Conservation (phyloP, 2,329 filamentous ascomycete genomes). For the Colletotrichum chlorophyti region DNA sequence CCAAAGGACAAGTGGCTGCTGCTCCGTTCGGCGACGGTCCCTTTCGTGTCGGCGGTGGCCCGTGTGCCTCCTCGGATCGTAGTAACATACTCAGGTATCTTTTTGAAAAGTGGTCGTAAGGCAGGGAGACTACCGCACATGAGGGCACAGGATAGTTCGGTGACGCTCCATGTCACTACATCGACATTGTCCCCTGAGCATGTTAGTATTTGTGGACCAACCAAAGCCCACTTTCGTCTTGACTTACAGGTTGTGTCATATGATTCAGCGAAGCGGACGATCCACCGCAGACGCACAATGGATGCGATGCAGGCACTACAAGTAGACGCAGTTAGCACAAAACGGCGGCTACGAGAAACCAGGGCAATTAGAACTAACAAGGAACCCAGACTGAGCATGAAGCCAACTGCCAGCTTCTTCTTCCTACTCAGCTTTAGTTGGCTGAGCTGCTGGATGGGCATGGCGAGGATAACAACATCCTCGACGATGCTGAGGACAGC, state of each 20-base stretch:
- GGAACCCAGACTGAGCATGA: conserved; percentile 29
- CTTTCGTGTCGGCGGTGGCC: background rate
- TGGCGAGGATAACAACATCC: conserved; percentile 24
- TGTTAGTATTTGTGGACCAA: background rate
- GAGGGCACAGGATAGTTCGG: conserved; percentile 43
- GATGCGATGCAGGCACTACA: conserved; percentile 29
- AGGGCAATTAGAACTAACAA: conserved; percentile 28
- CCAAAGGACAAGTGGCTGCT: conserved; percentile 3
- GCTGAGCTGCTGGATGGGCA: conserved; percentile 27
- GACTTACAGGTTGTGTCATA: conserved; percentile 21
- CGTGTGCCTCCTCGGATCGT: conserved; percentile 11
- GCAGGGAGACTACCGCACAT: conserved; percentile 49
- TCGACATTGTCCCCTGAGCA: conserved; percentile 36
- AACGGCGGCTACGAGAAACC: too few relatives aligned
- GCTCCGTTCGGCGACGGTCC: background rate
- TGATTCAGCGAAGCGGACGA: conserved; percentile 14
- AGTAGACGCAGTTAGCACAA: background rate
- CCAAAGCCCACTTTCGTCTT: background rate
- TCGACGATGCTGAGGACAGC: conserved; percentile 28
- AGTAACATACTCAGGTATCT: conserved; percentile 5
- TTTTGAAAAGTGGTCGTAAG: conserved; percentile 44
- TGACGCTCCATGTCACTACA: conserved; percentile 38
- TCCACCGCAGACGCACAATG: conserved; percentile 24
- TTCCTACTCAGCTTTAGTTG: conserved; percentile 10
- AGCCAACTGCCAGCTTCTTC: conserved; percentile 27